Conservation (phyloP, 2,329 filamentous ascomycete genomes). For the Tolypocladium capitatum region DNA sequence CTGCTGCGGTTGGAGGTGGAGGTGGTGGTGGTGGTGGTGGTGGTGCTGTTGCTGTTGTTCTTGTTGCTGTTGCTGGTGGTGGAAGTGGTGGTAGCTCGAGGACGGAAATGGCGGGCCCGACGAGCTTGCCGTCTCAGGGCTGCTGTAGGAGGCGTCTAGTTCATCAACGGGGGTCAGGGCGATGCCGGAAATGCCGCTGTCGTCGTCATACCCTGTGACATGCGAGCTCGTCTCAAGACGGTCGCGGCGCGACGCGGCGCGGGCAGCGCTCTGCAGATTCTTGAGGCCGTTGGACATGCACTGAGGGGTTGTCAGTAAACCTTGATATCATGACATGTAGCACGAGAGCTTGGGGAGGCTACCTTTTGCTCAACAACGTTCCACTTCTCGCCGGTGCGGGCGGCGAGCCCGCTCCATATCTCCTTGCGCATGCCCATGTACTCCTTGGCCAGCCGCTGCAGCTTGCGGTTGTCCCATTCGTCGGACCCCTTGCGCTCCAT, state of each 20-base stretch:
- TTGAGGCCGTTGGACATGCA: conserved; percentile 77
- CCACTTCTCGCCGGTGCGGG: conserved; percentile 73
- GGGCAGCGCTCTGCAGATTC: conserved; percentile 59
- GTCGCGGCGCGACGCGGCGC: conserved; percentile 53
- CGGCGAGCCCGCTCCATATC: conserved; percentile 67
- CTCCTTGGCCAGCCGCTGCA: conserved; percentile 60
- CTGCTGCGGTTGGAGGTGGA: conserved; percentile 9
- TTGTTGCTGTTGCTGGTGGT: conserved; percentile 14
- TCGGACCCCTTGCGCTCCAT: conserved; percentile 63
- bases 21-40: conserved; percentile 12
- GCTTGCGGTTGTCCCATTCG: conserved; percentile 65
- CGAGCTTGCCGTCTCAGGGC: conserved; percentile 35
- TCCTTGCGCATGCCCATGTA: conserved; percentile 71
- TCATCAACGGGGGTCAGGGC: conserved; percentile 46
- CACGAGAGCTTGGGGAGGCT: conserved; percentile 1
- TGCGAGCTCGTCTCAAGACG: conserved; percentile 33
- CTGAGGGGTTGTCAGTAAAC: conserved; percentile 18
- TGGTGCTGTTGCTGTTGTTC: conserved; percentile 13
- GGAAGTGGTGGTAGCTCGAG: conserved; percentile 14
- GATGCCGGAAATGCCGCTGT: conserved; percentile 55
- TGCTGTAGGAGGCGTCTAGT: conserved; percentile 43
- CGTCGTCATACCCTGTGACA: conserved; percentile 46
- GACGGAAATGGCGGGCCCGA: conserved; percentile 5
- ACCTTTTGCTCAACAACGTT: conserved; percentile 53
- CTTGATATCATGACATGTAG: no score